Percentiles rank a stretch among this genome's conserved stretches.
phyloP scores from a whole-genome alignment of 164 flowering plant species.

The Sextonia rubra region DNA sequence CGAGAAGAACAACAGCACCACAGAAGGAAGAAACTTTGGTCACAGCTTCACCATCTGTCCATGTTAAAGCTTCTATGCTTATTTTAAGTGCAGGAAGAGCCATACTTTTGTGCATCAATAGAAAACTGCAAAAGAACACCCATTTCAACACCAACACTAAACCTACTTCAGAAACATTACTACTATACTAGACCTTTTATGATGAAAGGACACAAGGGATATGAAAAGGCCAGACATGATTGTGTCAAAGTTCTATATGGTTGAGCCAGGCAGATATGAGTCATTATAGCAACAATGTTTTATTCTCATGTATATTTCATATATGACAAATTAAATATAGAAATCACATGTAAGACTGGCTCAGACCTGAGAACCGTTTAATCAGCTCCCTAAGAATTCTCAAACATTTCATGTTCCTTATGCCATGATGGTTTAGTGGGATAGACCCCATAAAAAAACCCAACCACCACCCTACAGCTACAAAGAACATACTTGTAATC shows the following conservation, averaged over 20 bases:
- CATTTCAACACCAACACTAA: conserved; percentile 4
- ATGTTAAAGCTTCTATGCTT: conserved; percentile 55
- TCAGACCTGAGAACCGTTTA: neutral
- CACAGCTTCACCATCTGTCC: conserved; percentile 91
- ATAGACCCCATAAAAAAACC: neutral
- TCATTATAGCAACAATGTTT: too few relatives aligned
- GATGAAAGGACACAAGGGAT: neutral
- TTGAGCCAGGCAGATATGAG: neutral
- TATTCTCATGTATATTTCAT: neutral
- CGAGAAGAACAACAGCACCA: conserved; percentile 54
- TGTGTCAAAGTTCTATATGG: neutral
- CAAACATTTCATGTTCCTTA: neutral
- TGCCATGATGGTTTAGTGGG: neutral
- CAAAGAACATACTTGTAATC: neutral
- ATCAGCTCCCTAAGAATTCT: neutral
- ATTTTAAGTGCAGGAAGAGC: conserved; percentile 74
- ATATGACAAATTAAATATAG: neutral
- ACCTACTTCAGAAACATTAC: neutral
- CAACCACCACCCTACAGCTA: neutral
- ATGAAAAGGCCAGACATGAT: neutral
- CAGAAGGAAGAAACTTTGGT: conserved; percentile 68
- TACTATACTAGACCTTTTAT: neutral
- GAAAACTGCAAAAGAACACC: conserved; percentile 55
- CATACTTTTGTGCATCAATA: conserved; percentile 53
- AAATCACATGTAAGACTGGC: neutral